Base-by-base conservation (phyloP, 1,284 basidiomycete genomes). In the Nidula niveotomentosa region DNA sequence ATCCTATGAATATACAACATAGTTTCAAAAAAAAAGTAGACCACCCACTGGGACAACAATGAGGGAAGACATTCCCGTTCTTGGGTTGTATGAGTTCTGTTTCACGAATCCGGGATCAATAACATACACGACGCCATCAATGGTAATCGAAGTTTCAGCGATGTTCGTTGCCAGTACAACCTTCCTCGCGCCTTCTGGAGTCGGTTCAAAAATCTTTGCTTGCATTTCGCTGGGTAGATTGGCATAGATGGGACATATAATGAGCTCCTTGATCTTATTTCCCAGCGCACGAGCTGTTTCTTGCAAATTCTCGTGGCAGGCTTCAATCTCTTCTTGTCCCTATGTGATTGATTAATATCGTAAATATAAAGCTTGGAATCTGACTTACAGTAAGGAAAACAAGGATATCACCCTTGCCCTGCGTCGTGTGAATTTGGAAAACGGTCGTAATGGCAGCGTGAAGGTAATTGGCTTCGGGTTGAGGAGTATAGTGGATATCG, bases 271-370 rank as follows among this genome's bases (percentile, higher is more conserved):
- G 44, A 99, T 91, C 75, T 98, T 98, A 76, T 98, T 97, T 17
- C 96, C 96, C 0, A 99, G 77, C 0, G 96, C 91, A 34, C 94
- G 86, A 43, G 94, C 90, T 0, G 97, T 99, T 74, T 99, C 96
- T 68, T 93, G 90, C 47, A 99, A 74, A 67, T 94, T 98, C 75
- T 99, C 96, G 52, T 93, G 91, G 18, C 95, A 96, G 1, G 94
- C 92, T 72, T 99, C 97, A 59, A 99, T 99, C 74, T 99, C 97
- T 70, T 99, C 97, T 81, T 99, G 97, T 61, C 97, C 97, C 87
- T 92, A 56, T 43, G 41, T 48, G 23, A 43, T 51, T 48, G 33
- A 30, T 43, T 47, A 48, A 56, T 36, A 23, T 53, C 35, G 55
- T 53, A 23, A 39, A 53, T 7, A 48, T 47, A 48, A 44, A n/a